A percentile compares a stretch with the other conserved stretches of the same genome.
Conservation (phyloP, 371 early-diverging fungal genomes). For the Mortierella sp. region DNA sequence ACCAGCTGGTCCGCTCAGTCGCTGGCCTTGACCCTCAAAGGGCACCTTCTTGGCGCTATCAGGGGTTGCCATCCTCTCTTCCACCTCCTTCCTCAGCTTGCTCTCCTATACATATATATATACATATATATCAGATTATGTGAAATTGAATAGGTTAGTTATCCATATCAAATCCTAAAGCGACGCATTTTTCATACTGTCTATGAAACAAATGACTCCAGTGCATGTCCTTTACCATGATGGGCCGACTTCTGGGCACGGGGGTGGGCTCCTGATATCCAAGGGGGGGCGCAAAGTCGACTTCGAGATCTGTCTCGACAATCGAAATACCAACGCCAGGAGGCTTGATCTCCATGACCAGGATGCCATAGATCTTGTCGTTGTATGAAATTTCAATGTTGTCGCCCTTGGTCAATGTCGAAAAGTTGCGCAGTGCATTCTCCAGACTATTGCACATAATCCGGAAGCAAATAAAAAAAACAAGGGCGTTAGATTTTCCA, state of each 20-base stretch:
- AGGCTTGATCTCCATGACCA: constrained; percentile 95
- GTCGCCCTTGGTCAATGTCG: constrained; percentile 95
- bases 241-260: constrained; percentile 53
- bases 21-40: constrained; percentile 58
- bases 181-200: neutral
- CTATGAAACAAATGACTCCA: neutral
- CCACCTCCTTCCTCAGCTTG: constrained; percentile 61
- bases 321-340: constrained; percentile 89
- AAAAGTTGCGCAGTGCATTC: constrained; percentile 94
- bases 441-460: constrained; percentile 86
- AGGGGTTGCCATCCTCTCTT: constrained; percentile 59
- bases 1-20: constrained; percentile 33
- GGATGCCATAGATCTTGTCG: constrained; percentile 88
- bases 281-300: constrained; percentile 98
- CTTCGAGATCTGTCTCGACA: constrained; percentile 99
- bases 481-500: neutral
- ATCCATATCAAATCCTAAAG: neutral
- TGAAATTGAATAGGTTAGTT: neutral
- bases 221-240: constrained; percentile 56
- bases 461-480: too few species aligned
- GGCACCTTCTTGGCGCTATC: constrained; percentile 54
- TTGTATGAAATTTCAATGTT: constrained; percentile 96
- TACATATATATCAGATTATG: neutral
- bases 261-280: constrained; percentile 95
- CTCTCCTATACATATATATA: constrained; percentile 60